These are phyloP conservation scores for Penicillium paneum DNA, from an alignment of 2,329 filamentous ascomycete genomes.

Conservation along the genomic window DNA sequence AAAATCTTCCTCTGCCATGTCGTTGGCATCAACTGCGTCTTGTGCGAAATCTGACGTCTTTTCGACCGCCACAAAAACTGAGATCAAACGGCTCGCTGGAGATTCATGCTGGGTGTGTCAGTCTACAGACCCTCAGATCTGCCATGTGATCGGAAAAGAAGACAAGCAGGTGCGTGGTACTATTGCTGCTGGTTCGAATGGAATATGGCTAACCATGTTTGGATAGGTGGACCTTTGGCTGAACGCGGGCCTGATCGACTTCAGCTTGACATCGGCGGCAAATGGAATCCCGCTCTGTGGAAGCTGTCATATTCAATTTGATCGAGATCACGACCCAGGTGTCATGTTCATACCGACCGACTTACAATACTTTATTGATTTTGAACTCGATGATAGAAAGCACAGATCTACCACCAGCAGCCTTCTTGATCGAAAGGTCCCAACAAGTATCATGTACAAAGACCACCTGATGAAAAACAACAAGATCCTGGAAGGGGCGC, in stretches of 20 bases:
- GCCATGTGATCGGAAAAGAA: neutral
- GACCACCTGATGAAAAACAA: too few species aligned
- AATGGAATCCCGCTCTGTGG: neutral
- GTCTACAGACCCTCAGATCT: neutral
- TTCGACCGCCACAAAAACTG: neutral
- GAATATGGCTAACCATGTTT: neutral
- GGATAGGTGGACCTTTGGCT: neutral
- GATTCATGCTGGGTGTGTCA: neutral
- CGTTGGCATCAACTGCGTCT: neutral
- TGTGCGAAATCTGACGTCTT: neutral
- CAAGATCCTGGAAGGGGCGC: too few species aligned
- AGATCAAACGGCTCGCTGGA: neutral
- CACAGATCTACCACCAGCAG: neutral
- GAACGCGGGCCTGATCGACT: neutral
- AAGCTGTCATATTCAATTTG: neutral
- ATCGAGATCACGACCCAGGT: neutral
- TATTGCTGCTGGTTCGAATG: neutral
- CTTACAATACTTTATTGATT: neutral
- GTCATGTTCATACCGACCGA: neutral
- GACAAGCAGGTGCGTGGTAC: neutral
- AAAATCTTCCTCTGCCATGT: neutral
- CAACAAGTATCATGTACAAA: too few species aligned
- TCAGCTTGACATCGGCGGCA: neutral
- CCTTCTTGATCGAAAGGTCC: neutral
- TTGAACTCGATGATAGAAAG: neutral